Conservation (phyloP, 2,329 filamentous ascomycete genomes). For the Fusarium nisikadoi region DNA sequence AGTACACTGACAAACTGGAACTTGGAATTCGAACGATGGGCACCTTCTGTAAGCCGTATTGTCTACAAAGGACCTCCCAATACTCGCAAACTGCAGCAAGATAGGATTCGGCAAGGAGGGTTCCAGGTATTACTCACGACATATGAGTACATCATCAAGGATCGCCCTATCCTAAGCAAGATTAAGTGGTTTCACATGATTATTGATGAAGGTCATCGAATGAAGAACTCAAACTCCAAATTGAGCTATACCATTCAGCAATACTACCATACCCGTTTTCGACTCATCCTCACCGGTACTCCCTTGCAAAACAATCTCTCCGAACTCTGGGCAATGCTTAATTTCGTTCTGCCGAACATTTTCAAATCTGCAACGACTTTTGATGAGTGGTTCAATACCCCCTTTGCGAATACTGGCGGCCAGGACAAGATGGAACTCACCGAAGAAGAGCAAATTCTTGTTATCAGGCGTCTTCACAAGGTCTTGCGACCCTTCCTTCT, state of each 20-base stretch:
- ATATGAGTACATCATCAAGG: constrained; percentile 99
- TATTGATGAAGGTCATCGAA: constrained; percentile 98
- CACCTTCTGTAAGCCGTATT: constrained; percentile 83
- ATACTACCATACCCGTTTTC: constrained; percentile 95
- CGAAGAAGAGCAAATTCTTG: constrained; percentile 99
- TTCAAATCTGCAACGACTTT: constrained; percentile 99
- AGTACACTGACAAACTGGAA: constrained; percentile 99
- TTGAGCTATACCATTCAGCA: constrained; percentile 92
- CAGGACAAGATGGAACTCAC: constrained; percentile 99
- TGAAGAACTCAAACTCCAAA: constrained; percentile 99
- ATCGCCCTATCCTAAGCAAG: constrained; percentile 92
- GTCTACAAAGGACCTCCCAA: constrained; percentile 97
- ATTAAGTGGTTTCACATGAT: constrained; percentile 99
- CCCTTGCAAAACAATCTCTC: constrained; percentile 96
- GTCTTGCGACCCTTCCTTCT: constrained; percentile 96
- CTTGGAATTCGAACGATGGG: constrained; percentile 98
- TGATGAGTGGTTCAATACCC: constrained; percentile 99
- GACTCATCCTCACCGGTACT: constrained; percentile 96
- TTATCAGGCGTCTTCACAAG: constrained; percentile 98
- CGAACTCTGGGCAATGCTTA: constrained; percentile 97
- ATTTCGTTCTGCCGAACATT: constrained; percentile 97
- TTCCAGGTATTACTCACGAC: constrained; percentile 98
- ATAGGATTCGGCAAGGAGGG: constrained; percentile 91
- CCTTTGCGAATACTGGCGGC: constrained; percentile 96
- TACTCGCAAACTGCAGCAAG: constrained; percentile 87